Evolutionary conservation across 306 rosid species (phyloP), one percentile per base, ranked within the genome.

Genomic region (Calophaca sinica): DNA sequence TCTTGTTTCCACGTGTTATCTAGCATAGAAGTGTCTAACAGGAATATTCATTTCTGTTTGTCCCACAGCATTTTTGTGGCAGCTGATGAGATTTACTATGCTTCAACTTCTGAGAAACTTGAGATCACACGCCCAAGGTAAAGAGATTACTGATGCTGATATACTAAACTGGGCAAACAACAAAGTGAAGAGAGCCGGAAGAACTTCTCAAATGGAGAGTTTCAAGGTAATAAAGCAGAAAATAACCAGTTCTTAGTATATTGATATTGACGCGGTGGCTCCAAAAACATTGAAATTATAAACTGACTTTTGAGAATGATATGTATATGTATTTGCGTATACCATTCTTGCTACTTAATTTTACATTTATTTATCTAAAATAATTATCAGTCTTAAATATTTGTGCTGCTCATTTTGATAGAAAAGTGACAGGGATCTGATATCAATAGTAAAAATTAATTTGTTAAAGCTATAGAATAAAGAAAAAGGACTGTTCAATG

Each of bases 1-100:
- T 4, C 26, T 20, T 20, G 10, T 13, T 51, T 6, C 57, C 57
- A 13, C 28, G 26, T n/a, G 57, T 51, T 51, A 5, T 53, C 5
- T 59, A 28, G 41, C 39, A 44, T 10, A 6, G 41, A 55, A 45
- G 38, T 45, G 20, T 44, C 54, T 65, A 45, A 65, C 71, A 44
- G 61, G 39, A 61, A 73, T 13, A 57, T 62, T 69, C 62, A 60
- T 64, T 58, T 73, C 6, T 13, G 4, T 62, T 55, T 51, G 71
- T 69, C 70, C 72, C 44, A 26, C 97, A 96, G 98, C 99, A 42
- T 96, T 53, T 84, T 70, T 96, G 79, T 96, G 99, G 99, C 99
- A 96, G 86, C 86, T 92, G 84, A 92, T 96, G 99, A 89, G 99
- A 85, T 96, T 85, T 82, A 84, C 84, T 14, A 92, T 96, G 98